These are phyloP conservation scores for Testicularia cyperi DNA, from an alignment of 1,284 basidiomycete genomes.

Conservation along the genomic window DNA sequence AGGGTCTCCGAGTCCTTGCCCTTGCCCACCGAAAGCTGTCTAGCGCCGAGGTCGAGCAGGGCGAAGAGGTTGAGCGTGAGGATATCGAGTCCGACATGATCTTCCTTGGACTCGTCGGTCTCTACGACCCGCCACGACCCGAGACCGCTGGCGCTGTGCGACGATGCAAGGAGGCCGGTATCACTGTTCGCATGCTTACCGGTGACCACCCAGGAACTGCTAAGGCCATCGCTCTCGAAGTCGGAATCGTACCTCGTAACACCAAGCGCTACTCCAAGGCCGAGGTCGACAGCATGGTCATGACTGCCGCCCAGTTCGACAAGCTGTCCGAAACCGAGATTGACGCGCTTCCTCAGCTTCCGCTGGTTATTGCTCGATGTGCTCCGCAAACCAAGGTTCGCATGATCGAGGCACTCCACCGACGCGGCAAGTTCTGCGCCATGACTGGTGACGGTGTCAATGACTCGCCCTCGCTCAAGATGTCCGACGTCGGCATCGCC, in stretches of 20 bases:
- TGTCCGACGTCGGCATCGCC: slow-evolving; percentile 58
- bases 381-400: slow-evolving; percentile 63
- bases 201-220: slow-evolving; percentile 62
- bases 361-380: slow-evolving; percentile 68
- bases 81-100: slow-evolving; percentile 67
- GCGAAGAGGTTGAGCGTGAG: slow-evolving; percentile 41
- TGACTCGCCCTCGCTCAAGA: slow-evolving; percentile 59
- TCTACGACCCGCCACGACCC: slow-evolving; percentile 71
- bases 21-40: slow-evolving; percentile 48
- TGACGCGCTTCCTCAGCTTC: slow-evolving; percentile 65
- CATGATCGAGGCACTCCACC: slow-evolving; percentile 68
- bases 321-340: slow-evolving; percentile 68
- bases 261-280: slow-evolving; percentile 32
- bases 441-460: slow-evolving; percentile 61
- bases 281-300: slow-evolving; percentile 53
- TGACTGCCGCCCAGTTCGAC: slow-evolving; percentile 70
- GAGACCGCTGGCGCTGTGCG: slow-evolving; percentile 69
- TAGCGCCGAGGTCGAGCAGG: slow-evolving; percentile 34
- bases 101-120: slow-evolving; percentile 70
- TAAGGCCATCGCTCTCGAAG: slow-evolving; percentile 61
- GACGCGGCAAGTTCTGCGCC: slow-evolving; percentile 56
- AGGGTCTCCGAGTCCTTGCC: slow-evolving; percentile 56
- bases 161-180: slow-evolving; percentile 69
- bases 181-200: slow-evolving; percentile 70
- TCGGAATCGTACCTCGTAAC: slow-evolving; percentile 65